Percentiles rank a stretch among this genome's conserved stretches.
Conservation (phyloP, 2,329 filamentous ascomycete species). For the Fonsecaea erecta region DNA sequence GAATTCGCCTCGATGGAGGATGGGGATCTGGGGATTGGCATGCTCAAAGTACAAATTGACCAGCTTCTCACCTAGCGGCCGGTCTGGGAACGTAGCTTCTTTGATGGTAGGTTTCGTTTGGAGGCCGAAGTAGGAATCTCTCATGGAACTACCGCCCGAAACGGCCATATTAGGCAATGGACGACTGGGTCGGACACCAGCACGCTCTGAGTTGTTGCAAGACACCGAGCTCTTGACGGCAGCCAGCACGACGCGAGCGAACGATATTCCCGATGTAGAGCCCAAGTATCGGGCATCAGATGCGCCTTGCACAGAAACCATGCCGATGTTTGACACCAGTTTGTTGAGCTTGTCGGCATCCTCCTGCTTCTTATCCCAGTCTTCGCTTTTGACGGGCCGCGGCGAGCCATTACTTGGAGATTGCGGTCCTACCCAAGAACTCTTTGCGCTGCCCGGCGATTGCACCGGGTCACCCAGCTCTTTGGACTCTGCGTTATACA, state of each 20-base stretch:
- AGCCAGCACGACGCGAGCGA: conserved; percentile 90
- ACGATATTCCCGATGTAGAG: conserved; percentile 88
- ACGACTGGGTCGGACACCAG: conserved; percentile 64
- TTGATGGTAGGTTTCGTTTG: conserved; percentile 88
- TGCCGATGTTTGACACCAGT: conserved; percentile 70
- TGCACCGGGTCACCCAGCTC: conserved; percentile 24
- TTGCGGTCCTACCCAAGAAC: conserved; percentile 22
- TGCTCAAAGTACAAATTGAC: conserved; percentile 91
- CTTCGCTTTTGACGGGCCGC: conserved; percentile 38
- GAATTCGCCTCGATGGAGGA: conserved; percentile 86
- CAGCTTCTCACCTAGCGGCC: conserved; percentile 72
- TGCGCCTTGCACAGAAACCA: conserved; percentile 76
- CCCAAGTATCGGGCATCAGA: conserved; percentile 82
- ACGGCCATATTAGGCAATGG: conserved; percentile 55
- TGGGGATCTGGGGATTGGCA: conserved; percentile 93
- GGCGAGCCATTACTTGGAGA: conserved; percentile 37
- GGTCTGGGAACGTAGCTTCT: conserved; percentile 80
- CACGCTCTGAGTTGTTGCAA: conserved; percentile 65
- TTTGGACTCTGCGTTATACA: conserved; percentile 62
- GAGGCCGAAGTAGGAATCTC: conserved; percentile 95
- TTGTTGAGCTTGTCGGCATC: conserved; percentile 67
- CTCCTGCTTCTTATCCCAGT: conserved; percentile 50
- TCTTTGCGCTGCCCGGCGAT: conserved; percentile 36
- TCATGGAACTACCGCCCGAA: conserved; percentile 75
- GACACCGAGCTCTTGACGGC: conserved; percentile 80